Evolutionary conservation across 768 basidiomycete genomes (phyloP).

Genomic region (Melanogaster broomeanus): DNA sequence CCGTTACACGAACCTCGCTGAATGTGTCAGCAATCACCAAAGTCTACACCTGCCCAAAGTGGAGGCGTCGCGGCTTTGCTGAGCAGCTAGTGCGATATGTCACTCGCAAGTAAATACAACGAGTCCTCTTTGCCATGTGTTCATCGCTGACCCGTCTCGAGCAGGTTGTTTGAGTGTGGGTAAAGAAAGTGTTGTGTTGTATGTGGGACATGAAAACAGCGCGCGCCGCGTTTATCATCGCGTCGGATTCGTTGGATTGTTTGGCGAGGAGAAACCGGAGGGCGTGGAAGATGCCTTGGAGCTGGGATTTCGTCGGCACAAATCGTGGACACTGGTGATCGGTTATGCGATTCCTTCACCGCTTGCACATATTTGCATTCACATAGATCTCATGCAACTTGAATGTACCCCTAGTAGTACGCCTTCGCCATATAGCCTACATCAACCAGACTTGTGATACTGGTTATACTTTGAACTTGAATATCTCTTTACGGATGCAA

Average conservation of each 20-base stretch:
- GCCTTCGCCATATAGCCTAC: no score
- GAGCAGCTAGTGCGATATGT: constrained; percentile 52
- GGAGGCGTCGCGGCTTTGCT: constrained; percentile 50
- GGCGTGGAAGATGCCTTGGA: constrained; percentile 52
- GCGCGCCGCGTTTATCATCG: constrained; percentile 55
- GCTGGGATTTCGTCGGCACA: constrained; percentile 50
- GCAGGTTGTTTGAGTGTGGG: constrained; percentile 42
- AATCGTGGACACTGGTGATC: constrained; percentile 56
- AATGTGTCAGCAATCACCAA: constrained; percentile 58
- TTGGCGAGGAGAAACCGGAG: constrained; percentile 37
- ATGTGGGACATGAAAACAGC: constrained; percentile 53
- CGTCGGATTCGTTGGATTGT: constrained; percentile 52
- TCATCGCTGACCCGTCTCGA: background rate
- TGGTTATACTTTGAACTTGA: no score
- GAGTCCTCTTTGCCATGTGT: background rate
- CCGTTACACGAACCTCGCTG: constrained; percentile 53
- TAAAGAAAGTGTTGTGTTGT: constrained; percentile 52
- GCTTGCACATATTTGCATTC: no score
- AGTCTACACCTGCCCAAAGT: constrained; percentile 51
- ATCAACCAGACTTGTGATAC: no score
- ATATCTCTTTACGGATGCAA: no score
- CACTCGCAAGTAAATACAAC: constrained; percentile 39
- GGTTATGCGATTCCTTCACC: background rate
- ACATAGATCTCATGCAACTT: no score
- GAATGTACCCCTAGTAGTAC: no score